phyloP scores from a whole-genome alignment of 208 protist genomes.

The Novymonas esmeraldas region DNA sequence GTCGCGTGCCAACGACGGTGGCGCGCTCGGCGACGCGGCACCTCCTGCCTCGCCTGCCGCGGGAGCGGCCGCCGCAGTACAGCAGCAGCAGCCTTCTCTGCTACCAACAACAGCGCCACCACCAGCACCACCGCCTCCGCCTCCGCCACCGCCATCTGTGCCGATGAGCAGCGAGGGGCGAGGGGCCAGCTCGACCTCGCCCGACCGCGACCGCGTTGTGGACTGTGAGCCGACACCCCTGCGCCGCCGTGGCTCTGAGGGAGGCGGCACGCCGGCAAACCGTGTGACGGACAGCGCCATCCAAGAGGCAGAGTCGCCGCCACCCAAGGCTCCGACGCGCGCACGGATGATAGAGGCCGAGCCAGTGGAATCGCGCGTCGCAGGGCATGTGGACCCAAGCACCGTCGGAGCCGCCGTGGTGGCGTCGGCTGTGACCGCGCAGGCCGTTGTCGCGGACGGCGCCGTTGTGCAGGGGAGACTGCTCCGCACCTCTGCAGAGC shows the following conservation, averaged over 20 bases:
- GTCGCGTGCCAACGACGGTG: no score
- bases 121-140: background rate
- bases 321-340: slow-evolving; percentile 20
- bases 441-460: background rate
- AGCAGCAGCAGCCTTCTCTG: background rate
- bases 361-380: background rate
- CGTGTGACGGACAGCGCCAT: background rate
- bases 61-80: no score
- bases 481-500: slow-evolving; percentile 27
- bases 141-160: background rate
- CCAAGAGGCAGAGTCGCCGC: slow-evolving; percentile 22
- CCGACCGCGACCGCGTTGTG: background rate
- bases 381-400: slow-evolving; percentile 16
- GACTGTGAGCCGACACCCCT: background rate
- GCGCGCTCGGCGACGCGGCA: no score
- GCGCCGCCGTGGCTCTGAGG: background rate
- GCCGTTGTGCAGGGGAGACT: slow-evolving; percentile 17
- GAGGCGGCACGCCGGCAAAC: background rate
- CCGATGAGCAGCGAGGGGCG: background rate
- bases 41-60: no score
- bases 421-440: background rate
- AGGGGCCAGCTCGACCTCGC: background rate
- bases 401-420: background rate
- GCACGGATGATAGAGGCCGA: slow-evolving; percentile 19
- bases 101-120: background rate